These are phyloP conservation scores for Calamus simplicifolius DNA, from an alignment of 176 grass and related monocot species.

Conservation along the genomic window DNA sequence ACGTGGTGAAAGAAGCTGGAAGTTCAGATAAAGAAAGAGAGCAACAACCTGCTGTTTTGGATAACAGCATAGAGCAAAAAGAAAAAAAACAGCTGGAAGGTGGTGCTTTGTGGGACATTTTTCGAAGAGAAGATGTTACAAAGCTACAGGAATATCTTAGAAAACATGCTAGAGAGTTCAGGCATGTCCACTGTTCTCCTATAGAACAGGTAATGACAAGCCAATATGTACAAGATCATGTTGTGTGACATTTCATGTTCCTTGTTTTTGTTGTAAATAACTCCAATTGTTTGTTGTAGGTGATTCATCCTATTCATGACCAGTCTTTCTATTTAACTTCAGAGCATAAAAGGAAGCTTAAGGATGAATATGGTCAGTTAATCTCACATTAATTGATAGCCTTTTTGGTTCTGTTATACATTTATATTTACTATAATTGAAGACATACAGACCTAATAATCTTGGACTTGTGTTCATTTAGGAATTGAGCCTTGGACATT, in stretches of 20 bases:
- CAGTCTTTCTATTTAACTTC: slow-evolving; percentile 61
- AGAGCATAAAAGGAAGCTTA: slow-evolving; percentile 74
- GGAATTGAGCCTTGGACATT: slow-evolving; percentile 89
- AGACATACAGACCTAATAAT: too few species aligned
- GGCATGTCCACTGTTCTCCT: slow-evolving; percentile 41
- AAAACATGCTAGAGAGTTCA: slow-evolving; percentile 61
- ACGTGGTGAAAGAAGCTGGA: background rate
- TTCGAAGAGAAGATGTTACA: slow-evolving; percentile 56
- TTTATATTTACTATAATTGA: too few species aligned
- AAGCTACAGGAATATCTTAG: slow-evolving; percentile 60
- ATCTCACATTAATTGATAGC: background rate
- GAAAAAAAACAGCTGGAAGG: slow-evolving; percentile 25
- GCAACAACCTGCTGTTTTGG: slow-evolving; percentile 1
- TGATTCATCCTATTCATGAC: slow-evolving; percentile 68
- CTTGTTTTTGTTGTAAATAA: background rate
- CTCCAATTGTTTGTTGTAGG: slow-evolving; percentile 19
- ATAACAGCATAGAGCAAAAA: slow-evolving; percentile 3
- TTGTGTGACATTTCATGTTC: background rate
- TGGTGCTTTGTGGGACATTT: slow-evolving; percentile 88
- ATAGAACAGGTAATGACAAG: slow-evolving; percentile 38
- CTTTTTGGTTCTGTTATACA: too few species aligned
- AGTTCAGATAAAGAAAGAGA: background rate
- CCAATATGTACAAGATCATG: too few species aligned
- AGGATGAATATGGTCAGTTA: slow-evolving; percentile 70
- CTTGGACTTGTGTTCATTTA: slow-evolving; percentile 16